Percentiles rank a stretch among this genome's conserved stretches.
Conservation (phyloP, 345 rosid genomes). For the Populus ilicifolia region DNA sequence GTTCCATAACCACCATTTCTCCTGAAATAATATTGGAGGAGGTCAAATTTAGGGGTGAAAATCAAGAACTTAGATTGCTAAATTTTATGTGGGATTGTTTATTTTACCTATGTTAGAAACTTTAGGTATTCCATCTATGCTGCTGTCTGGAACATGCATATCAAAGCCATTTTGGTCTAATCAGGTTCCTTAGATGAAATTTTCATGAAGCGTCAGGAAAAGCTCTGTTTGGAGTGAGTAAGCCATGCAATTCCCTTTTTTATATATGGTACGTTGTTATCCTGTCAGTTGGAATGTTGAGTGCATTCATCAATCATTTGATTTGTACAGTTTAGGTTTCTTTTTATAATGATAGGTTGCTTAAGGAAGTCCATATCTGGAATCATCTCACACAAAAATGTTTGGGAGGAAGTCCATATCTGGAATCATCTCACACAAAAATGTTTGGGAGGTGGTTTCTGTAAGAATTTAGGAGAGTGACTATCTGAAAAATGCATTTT, state of each 20-base stretch:
- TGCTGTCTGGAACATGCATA: neutral
- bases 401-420: neutral
- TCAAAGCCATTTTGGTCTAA: neutral
- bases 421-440: neutral
- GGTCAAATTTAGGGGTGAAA: neutral
- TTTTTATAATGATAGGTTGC: neutral
- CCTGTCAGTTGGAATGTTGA: neutral
- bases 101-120: neutral
- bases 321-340: neutral
- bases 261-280: neutral
- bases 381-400: neutral
- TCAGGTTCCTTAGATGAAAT: neutral
- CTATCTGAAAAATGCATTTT: neutral
- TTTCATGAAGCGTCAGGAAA: neutral
- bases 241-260: neutral
- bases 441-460: neutral
- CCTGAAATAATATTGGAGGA: neutral
- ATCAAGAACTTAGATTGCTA: neutral
- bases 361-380: neutral
- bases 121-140: neutral
- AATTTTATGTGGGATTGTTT: neutral
- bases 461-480: neutral
- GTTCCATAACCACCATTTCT: neutral
- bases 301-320: neutral
- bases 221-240: neutral